A percentile compares a stretch with the other conserved stretches of the same genome.
These are phyloP conservation scores for Candolleomyces efflorescens DNA, from an alignment of 768 basidiomycete species.

Conservation along the genomic window DNA sequence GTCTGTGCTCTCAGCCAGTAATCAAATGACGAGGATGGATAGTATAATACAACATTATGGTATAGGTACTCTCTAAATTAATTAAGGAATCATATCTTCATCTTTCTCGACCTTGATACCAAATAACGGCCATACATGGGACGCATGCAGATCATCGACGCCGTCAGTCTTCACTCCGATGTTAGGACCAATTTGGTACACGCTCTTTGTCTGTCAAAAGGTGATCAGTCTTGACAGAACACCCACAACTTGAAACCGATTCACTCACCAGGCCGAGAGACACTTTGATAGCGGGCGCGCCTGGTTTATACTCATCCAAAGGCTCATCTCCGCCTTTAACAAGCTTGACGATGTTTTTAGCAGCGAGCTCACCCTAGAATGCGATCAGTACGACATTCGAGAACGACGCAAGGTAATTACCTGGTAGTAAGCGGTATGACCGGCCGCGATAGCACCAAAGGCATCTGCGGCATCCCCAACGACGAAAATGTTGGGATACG, in stretches of 20 bases:
- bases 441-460: conserved; percentile 59
- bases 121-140: conserved; percentile 41
- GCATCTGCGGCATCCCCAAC: conserved; percentile 63
- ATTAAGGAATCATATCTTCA: conserved; percentile 26
- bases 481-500: conserved; percentile 55
- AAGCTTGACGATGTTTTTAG: conserved; percentile 48
- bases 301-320: conserved; percentile 44
- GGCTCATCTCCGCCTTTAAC: conserved; percentile 25
- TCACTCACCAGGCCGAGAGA: conserved; percentile 52
- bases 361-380: conserved; percentile 43
- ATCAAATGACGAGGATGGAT: too few relatives aligned
- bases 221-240: not conserved
- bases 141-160: conserved; percentile 44
- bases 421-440: conserved; percentile 53
- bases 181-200: conserved; percentile 43
- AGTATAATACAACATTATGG: too few relatives aligned
- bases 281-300: conserved; percentile 54
- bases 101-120: conserved; percentile 37
- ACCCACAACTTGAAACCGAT: not conserved
- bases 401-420: conserved; percentile 14
- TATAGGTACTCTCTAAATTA: not conserved
- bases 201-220: conserved; percentile 32
- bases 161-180: conserved; percentile 42
- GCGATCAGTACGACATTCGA: not conserved
- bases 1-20: too few relatives aligned